phyloP scores from a whole-genome alignment of 2,329 filamentous ascomycete genomes.

The Apiospora marii region DNA sequence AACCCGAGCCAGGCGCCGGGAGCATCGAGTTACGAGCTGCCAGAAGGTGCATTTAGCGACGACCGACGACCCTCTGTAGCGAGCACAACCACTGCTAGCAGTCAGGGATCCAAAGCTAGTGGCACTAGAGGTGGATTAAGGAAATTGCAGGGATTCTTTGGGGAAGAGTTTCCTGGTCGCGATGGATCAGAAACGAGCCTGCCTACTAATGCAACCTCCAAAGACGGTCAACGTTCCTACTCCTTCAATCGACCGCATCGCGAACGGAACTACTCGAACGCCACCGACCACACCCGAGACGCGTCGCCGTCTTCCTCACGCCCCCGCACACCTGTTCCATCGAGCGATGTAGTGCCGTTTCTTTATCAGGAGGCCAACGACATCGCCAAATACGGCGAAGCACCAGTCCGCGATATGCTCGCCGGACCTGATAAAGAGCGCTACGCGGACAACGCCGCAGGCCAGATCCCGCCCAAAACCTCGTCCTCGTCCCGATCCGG shows the following conservation, averaged over 20 bases:
- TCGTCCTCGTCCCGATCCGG: conserved; percentile 68
- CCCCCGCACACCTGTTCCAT: conserved; percentile 84
- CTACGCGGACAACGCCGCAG: conserved; percentile 59
- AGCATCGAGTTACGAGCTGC: conserved; percentile 64
- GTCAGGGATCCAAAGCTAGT: conserved; percentile 80
- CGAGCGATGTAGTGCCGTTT: conserved; percentile 97
- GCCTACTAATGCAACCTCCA: conserved; percentile 51
- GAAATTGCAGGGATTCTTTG: conserved; percentile 91
- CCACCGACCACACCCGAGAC: conserved; percentile 75
- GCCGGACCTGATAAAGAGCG: conserved; percentile 75
- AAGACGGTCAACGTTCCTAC: conserved; percentile 58
- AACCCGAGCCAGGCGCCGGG: conserved; percentile 31
- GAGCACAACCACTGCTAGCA: conserved; percentile 86
- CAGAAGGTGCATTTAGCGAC: conserved; percentile 69
- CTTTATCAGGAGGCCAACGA: conserved; percentile 89
- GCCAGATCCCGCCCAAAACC: conserved; percentile 63
- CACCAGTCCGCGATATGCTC: conserved; percentile 75
- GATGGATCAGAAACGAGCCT: conserved; percentile 79
- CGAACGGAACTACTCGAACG: conserved; percentile 83
- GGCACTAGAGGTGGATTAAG: conserved; percentile 76
- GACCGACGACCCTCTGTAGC: conserved; percentile 86
- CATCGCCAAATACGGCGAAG: conserved; percentile 79
- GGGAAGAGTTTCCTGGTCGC: conserved; percentile 81
- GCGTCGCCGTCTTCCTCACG: conserved; percentile 78
- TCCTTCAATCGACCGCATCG: conserved; percentile 70